A percentile compares a stretch with the other conserved stretches of the same genome.
Evolutionary conservation across 192 early-diverging fungal genomes (phyloP).

Genomic region (Dissophora ornata): DNA sequence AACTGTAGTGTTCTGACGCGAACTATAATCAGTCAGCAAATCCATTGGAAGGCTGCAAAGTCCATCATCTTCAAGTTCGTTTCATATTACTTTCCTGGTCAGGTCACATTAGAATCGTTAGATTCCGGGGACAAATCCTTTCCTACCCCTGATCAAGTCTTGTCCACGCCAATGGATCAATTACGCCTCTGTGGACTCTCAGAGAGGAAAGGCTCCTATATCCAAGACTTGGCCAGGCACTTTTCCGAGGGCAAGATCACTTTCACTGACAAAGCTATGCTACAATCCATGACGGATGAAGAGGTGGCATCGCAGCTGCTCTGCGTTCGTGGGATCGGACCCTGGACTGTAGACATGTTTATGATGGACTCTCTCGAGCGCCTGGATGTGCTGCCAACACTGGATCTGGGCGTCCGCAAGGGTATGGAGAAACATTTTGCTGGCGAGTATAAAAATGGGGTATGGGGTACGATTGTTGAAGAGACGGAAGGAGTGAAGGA

Average conservation of each 20-base stretch:
- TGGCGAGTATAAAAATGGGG: conserved; percentile 34
- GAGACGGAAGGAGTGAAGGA: background rate
- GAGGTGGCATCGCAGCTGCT: conserved; percentile 39
- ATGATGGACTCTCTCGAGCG: conserved; percentile 49
- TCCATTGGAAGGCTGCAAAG: conserved; percentile 46
- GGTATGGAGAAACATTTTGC: conserved; percentile 50
- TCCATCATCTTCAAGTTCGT: conserved; percentile 50
- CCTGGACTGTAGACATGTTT: conserved; percentile 52
- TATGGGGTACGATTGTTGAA: conserved; percentile 28
- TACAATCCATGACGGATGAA: conserved; percentile 31
- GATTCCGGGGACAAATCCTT: conserved; percentile 33
- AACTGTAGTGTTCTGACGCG: conserved; percentile 20
- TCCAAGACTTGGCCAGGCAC: conserved; percentile 44
- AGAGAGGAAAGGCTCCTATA: conserved; percentile 44
- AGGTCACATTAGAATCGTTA: conserved; percentile 38
- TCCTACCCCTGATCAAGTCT: conserved; percentile 25
- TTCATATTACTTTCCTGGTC: conserved; percentile 20
- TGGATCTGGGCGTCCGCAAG: conserved; percentile 34
- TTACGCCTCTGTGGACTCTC: conserved; percentile 38
- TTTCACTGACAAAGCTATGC: conserved; percentile 26
- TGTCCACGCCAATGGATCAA: conserved; percentile 19
- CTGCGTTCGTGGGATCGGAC: conserved; percentile 45
- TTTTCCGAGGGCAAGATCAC: conserved; percentile 49
- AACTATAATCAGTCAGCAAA: conserved; percentile 44
- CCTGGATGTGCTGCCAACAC: conserved; percentile 36